Conservation (phyloP, 208 protist species). For the Herpetomonas tarakana region DNA sequence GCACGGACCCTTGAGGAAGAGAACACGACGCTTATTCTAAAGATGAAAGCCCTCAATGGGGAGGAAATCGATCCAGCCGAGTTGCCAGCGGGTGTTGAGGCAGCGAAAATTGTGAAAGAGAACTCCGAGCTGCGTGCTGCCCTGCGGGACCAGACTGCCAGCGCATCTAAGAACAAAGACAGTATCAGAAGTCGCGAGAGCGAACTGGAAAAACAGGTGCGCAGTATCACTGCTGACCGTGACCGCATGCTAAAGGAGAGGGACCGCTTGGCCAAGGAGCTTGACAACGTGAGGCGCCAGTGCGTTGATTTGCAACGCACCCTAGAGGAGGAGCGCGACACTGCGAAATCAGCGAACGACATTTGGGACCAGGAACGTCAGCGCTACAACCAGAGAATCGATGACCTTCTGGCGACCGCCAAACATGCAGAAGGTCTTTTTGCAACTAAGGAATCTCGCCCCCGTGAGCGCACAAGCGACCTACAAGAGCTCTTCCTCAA, state of each 20-base stretch:
- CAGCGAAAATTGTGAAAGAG: conserved; percentile 55
- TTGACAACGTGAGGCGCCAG: conserved; percentile 32
- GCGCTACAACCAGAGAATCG: conserved; percentile 45
- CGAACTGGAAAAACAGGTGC: conserved; percentile 13
- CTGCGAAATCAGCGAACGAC: conserved; percentile 26
- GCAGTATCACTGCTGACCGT: conserved; percentile 16
- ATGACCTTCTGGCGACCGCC: conserved; percentile 31
- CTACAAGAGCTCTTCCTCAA: conserved; percentile 58
- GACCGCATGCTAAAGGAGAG: conserved; percentile 29
- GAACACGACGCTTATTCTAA: conserved; percentile 52
- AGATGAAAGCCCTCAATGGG: conserved; percentile 30
- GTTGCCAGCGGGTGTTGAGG: conserved; percentile 26
- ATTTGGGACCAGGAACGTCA: conserved; percentile 58
- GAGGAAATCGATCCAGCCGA: conserved; percentile 1
- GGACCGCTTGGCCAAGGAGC: conserved; percentile 24
- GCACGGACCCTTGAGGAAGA: conserved; percentile 75
- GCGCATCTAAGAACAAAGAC: conserved; percentile 3
- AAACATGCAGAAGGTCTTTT: conserved; percentile 9
- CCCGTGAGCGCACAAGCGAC: background rate
- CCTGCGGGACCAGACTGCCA: conserved; percentile 14
- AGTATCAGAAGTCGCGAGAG: conserved; percentile 5
- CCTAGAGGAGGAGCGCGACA: conserved; percentile 38
- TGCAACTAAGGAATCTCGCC: background rate
- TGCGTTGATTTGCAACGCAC: conserved; percentile 31
- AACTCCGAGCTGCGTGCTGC: conserved; percentile 36